Evolutionary conservation across 352 stramenopile genomes (phyloP).

Genomic region (Globisporangium spiculum): DNA sequence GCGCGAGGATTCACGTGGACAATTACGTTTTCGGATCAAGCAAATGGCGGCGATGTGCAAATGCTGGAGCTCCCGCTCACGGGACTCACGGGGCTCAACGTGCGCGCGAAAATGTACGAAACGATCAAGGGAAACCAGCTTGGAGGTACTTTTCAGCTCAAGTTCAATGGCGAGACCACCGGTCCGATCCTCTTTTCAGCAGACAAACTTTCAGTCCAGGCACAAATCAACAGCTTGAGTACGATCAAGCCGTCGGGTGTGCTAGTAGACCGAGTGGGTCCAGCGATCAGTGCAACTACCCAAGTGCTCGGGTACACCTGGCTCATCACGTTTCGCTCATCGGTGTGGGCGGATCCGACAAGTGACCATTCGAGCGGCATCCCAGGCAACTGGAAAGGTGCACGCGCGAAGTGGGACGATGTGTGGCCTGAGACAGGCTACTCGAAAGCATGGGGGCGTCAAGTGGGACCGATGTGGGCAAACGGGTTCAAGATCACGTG

Average conservation of each 20-base stretch:
- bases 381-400: conserved; percentile 91
- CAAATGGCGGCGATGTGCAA: conserved; percentile 83
- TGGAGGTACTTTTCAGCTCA: conserved; percentile 89
- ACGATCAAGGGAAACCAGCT: conserved; percentile 86
- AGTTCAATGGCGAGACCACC: conserved; percentile 93
- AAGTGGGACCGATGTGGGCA: conserved; percentile 87
- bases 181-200: conserved; percentile 88
- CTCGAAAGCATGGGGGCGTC: conserved; percentile 96
- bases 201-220: conserved; percentile 76
- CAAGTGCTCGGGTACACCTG: conserved; percentile 90
- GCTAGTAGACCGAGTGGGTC: conserved; percentile 64
- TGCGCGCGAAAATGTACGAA: conserved; percentile 59
- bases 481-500: conserved; percentile 47
- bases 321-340: conserved; percentile 93
- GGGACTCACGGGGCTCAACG: conserved; percentile 32
- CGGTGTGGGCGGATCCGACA: conserved; percentile 90
- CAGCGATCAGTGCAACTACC: conserved; percentile 28
- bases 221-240: conserved; percentile 90
- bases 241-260: conserved; percentile 92
- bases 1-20: conserved; percentile 79
- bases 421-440: conserved; percentile 91
- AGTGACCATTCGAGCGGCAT: conserved; percentile 79
- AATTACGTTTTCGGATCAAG: conserved; percentile 57
- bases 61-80: conserved; percentile 39
- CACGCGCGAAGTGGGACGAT: conserved; percentile 74